These are phyloP conservation scores for Acer saccharum DNA, from an alignment of 345 rosid species.

Conservation along the genomic window DNA sequence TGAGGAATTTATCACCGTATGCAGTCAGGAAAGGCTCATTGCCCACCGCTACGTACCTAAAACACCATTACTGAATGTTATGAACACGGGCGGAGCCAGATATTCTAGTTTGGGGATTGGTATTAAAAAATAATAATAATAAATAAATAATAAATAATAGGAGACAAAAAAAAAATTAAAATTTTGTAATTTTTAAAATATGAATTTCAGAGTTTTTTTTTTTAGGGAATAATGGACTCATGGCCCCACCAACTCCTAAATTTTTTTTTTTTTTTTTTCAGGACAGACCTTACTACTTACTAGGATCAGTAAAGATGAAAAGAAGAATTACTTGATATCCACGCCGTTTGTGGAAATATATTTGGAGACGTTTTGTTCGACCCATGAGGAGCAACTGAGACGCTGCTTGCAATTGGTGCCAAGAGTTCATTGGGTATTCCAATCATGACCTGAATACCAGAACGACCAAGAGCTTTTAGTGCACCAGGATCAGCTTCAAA, in stretches of 20 bases:
- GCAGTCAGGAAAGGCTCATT: constrained; percentile 84
- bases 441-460: constrained; percentile 90
- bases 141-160: too few species aligned
- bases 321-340: constrained; percentile 53
- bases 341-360: constrained; percentile 62
- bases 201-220: too few species aligned
- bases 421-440: constrained; percentile 89
- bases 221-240: too few species aligned
- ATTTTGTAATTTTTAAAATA: too few species aligned
- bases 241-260: too few species aligned
- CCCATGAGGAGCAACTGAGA: constrained; percentile 67
- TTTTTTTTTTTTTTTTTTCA: too few species aligned
- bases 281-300: too few species aligned
- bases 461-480: constrained; percentile 74
- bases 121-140: too few species aligned
- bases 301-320: too few species aligned
- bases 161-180: too few species aligned
- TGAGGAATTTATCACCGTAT: constrained; percentile 60
- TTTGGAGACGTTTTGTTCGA: constrained; percentile 66
- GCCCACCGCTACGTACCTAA: constrained; percentile 82
- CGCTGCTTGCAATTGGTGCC: constrained; percentile 58
- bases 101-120: too few species aligned
- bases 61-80: neutral
- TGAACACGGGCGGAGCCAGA: too few species aligned
- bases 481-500: constrained; percentile 88